Percentiles rank a stretch among this genome's conserved stretches.
Conservation (phyloP, 306 rosid genomes). For the Argentina anserina region DNA sequence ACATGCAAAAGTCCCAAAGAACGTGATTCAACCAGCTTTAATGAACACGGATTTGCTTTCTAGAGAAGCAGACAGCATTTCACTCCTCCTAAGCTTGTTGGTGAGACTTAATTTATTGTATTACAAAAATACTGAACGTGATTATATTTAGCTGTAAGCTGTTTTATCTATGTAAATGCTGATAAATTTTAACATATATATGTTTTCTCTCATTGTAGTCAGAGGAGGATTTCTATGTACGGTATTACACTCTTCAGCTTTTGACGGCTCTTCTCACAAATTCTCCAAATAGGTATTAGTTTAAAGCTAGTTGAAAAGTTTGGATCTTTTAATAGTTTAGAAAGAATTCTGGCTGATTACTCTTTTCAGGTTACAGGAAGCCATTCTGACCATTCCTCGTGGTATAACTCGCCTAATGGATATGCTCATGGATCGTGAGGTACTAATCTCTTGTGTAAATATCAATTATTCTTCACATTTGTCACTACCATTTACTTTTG, state of each 20-base stretch:
- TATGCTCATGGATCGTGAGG: constrained; percentile 99
- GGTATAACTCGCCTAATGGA: constrained; percentile 94
- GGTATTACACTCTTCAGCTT: constrained; percentile 91
- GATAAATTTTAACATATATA: background rate
- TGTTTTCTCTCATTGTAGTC: constrained; percentile 48
- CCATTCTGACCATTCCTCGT: constrained; percentile 83
- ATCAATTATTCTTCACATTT: constrained; percentile 5
- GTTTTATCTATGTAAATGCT: constrained; percentile 22
- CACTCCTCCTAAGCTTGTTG: constrained; percentile 88
- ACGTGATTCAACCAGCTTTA: constrained; percentile 76
- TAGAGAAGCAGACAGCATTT: constrained; percentile 77
- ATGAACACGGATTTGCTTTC: constrained; percentile 91
- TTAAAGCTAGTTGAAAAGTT: constrained; percentile 18
- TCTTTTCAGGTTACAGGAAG: constrained; percentile 86
- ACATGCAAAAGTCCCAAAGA: constrained; percentile 61
- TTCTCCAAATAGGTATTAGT: constrained; percentile 69
- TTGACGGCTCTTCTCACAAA: constrained; percentile 88
- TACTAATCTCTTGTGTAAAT: constrained; percentile 24
- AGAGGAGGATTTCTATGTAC: constrained; percentile 92
- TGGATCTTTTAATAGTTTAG: constrained; percentile 12
- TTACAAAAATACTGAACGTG: constrained; percentile 1
- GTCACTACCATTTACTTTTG: background rate
- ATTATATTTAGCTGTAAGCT: background rate
- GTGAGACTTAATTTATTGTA: constrained; percentile 42
- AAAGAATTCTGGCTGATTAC: constrained; percentile 35